These are phyloP conservation scores for Haplographium delicatum DNA, from an alignment of 495 filamentous ascomycete species.

Conservation along the genomic window DNA sequence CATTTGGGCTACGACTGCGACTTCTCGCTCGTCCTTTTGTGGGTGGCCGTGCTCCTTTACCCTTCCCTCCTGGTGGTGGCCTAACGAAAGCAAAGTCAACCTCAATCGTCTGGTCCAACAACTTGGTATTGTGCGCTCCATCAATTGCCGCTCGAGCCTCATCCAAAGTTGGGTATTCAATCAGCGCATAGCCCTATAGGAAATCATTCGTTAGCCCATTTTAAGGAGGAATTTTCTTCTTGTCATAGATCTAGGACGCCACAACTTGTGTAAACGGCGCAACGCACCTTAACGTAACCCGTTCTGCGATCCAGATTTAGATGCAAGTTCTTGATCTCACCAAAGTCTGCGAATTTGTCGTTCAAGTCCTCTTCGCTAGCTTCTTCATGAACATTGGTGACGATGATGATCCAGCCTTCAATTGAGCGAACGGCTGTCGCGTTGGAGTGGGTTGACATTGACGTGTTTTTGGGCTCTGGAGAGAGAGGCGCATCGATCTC, in stretches of 20 bases:
- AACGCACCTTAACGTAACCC: slow-evolving; percentile 91
- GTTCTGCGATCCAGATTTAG: slow-evolving; percentile 91
- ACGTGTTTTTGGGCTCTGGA: slow-evolving; percentile 45
- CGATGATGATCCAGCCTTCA: slow-evolving; percentile 98
- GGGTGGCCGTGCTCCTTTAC: slow-evolving; percentile 26
- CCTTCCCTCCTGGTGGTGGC: slow-evolving; percentile 58
- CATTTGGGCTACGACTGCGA: slow-evolving; percentile 24
- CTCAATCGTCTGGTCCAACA: slow-evolving; percentile 86
- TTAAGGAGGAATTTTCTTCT: too few relatives aligned
- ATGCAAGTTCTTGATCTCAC: slow-evolving; percentile 96
- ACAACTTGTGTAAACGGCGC: neutral
- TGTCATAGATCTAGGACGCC: neutral
- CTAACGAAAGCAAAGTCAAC: slow-evolving; percentile 98
- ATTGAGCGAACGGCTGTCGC: slow-evolving; percentile 95
- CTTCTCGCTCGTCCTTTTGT: slow-evolving; percentile 25
- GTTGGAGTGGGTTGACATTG: slow-evolving; percentile 68
- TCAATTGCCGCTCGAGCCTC: slow-evolving; percentile 85
- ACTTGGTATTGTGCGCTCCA: slow-evolving; percentile 70
- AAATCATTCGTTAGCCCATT: slow-evolving; percentile 9
- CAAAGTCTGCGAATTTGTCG: slow-evolving; percentile 91
- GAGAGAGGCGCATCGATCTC: slow-evolving; percentile 59
- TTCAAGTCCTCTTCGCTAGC: slow-evolving; percentile 92
- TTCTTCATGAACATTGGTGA: slow-evolving; percentile 96
- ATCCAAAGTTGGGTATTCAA: slow-evolving; percentile 84
- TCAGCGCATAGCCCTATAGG: slow-evolving; percentile 79